Evolutionary conservation across 352 stramenopile species (phyloP), one percentile per base, ranked within the genome.

Genomic region (Phytophthora hybrid): DNA sequence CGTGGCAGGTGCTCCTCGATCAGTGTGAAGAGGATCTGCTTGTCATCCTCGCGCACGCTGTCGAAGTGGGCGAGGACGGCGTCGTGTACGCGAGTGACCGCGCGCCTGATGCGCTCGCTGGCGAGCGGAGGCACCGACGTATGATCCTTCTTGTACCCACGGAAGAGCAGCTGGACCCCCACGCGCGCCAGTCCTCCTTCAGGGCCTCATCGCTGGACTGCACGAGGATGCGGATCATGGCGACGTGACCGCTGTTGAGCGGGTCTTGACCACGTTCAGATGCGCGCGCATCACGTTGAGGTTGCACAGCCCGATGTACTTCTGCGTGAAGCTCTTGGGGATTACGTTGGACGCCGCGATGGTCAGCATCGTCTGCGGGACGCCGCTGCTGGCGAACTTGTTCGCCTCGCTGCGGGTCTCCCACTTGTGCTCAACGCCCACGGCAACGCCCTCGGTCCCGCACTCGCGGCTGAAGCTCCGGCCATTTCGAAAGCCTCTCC

Each of bases 91-190:
- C 90, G 84, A 72, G 98, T 99, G 77, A 99, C 99, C 21, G 93
- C 90, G 67, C 92, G 91, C 76, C 89, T 98, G 71, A 99, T 99
- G 13, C 97, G 92, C 81, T 99, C 93, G 63, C 92, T 98, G 26
- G 98, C 88, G 51, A 97, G 89, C 31, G 97, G 97, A 23, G 99
- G 80, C 31, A 91, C 85, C 0, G 83, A 89, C 46, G 87, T 73
- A 44, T 86, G 89, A 79, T 95, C 84, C 71, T 93, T 93, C 83
- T 94, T 97, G 84, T 98, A 99, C 85, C 99, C 97, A 19, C 96
- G 90, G 87, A 99, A 99, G 4, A 99, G 85, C 44, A 99, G 84
- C 77, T 99, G 91, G 26, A 97, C 98, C 68, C 99, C 97, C 52
- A 98, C 80, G 37, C 96, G 88, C 10, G 97, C 97, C 59, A 98